Conservation (phyloP, 176 grass and related monocot species). For the Eleusine coracana region DNA sequence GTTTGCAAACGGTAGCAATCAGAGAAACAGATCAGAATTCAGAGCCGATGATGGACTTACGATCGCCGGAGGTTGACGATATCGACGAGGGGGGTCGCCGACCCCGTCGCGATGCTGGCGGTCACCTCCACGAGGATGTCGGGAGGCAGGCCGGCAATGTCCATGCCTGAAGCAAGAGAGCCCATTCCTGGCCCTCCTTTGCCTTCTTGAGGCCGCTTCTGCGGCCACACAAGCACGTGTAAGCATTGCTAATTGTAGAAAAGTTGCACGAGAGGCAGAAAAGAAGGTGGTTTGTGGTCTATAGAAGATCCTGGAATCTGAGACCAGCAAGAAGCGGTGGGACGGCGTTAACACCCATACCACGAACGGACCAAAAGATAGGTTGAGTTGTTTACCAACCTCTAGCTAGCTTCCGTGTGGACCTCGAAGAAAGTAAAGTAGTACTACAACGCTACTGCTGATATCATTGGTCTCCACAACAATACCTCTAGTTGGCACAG, state of each 20-base stretch:
- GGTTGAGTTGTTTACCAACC: conserved; percentile 20
- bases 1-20: not conserved
- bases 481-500: not conserved
- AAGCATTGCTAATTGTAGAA: conserved; percentile 47
- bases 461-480: not conserved
- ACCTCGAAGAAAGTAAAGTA: not conserved
- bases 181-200: conserved; percentile 8
- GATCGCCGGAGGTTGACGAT: conserved; percentile 35
- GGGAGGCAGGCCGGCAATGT: conserved; percentile 33
- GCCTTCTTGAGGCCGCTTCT: conserved; percentile 33
- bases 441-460: conserved; percentile 1
- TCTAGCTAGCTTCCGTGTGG: conserved; percentile 5
- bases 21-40: not conserved
- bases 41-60: not conserved
- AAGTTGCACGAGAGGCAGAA: conserved; percentile 22
- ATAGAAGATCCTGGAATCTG: conserved; percentile 27
- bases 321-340: conserved; percentile 26
- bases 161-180: conserved; percentile 16
- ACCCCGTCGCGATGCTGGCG: conserved; percentile 27
- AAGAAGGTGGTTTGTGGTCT: conserved; percentile 44
- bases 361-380: not conserved
- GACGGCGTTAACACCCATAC: conserved; percentile 7
- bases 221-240: conserved; percentile 31
- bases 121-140: conserved; percentile 49
- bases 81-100: conserved; percentile 32